Conservation (phyloP, 176 grass and related monocot species). For the Hordeum marinum region DNA sequence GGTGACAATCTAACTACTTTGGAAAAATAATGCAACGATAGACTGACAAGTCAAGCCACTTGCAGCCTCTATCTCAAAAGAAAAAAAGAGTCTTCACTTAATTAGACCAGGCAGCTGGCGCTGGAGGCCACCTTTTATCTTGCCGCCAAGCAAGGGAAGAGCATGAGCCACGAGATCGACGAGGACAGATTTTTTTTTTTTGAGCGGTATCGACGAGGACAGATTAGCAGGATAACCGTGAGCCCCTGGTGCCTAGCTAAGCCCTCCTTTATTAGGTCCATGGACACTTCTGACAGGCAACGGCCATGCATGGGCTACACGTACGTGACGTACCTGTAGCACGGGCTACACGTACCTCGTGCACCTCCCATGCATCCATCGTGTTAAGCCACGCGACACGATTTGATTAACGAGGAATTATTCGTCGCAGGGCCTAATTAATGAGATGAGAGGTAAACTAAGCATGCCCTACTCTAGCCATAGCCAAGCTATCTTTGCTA, state of each 20-base stretch:
- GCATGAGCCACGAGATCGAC: not conserved
- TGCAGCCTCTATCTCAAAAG: not conserved
- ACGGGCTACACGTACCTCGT: constrained; percentile 11
- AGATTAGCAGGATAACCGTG: constrained; percentile 31
- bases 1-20: not conserved
- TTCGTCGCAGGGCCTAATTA: not conserved
- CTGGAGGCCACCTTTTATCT: not conserved
- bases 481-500: not conserved
- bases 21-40: not conserved
- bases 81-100: not conserved
- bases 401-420: not conserved
- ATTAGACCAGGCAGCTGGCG: not conserved
- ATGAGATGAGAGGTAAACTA: not conserved
- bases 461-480: not conserved
- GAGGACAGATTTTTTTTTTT: not conserved
- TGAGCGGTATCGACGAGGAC: constrained; percentile 2
- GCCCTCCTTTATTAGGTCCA: not conserved
- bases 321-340: not conserved
- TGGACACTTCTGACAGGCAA: not conserved
- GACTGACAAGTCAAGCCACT: not conserved
- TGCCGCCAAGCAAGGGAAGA: not conserved
- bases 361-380: not conserved
- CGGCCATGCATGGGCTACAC: not conserved
- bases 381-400: not conserved
- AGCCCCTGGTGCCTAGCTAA: constrained; percentile 14